Conservation (phyloP, 202 grass and related monocot species). For the Setaria italica region DNA sequence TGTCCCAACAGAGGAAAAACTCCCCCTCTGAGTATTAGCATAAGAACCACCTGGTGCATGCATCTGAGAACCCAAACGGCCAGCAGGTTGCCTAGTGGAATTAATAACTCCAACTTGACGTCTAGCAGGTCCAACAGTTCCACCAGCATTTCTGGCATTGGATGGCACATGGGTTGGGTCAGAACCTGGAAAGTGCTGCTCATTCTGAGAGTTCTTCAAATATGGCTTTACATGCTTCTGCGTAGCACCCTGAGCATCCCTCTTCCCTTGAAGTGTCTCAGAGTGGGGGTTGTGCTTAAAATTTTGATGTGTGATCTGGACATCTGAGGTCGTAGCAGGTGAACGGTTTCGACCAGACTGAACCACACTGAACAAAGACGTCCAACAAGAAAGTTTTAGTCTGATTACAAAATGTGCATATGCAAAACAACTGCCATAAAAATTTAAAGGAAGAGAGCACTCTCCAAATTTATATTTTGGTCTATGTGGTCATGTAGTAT, state of each 20-base stretch:
- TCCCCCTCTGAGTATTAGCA: constrained; percentile 50
- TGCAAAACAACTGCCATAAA: constrained; percentile 24
- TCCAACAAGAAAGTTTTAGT: constrained; percentile 26
- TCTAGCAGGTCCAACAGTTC: constrained; percentile 50
- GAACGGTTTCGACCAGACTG: constrained; percentile 48
- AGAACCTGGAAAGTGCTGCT: constrained; percentile 47
- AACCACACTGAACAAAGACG: constrained; percentile 52
- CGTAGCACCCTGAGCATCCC: constrained; percentile 38
- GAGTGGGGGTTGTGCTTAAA: constrained; percentile 34
- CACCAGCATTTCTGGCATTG: constrained; percentile 51
- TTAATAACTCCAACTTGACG: constrained; percentile 53
- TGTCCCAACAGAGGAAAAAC: constrained; percentile 40
- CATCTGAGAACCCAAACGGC: constrained; percentile 44
- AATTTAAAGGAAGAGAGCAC: background rate
- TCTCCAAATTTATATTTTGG: background rate
- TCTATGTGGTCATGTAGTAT: background rate
- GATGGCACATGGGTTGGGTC: constrained; percentile 49
- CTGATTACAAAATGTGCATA: constrained; percentile 16
- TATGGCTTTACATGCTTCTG: constrained; percentile 54
- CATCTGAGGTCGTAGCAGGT: constrained; percentile 48
- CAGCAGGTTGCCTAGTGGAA: constrained; percentile 46
- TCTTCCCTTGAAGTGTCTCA: constrained; percentile 43
- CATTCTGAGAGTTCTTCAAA: constrained; percentile 54
- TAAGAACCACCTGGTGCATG: constrained; percentile 44
- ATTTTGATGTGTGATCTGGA: constrained; percentile 38